Percentiles rank a stretch among this genome's conserved stretches.
Evolutionary conservation across 345 rosid species (phyloP).

Genomic region (Corchorus capsularis): DNA sequence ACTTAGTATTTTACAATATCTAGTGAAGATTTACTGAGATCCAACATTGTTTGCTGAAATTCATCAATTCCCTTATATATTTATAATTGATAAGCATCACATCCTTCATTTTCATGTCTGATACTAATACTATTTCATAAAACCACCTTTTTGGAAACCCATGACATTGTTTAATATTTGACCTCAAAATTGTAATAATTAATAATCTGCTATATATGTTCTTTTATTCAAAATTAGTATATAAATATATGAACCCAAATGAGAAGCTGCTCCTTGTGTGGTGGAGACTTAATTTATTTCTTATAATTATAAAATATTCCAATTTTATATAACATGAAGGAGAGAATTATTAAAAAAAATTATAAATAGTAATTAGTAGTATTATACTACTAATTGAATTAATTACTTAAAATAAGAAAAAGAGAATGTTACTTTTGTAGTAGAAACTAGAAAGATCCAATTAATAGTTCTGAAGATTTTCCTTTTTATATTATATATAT

Average conservation of each 20-base stretch:
- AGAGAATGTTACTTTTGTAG: constrained; percentile 24
- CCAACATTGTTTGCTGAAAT: constrained; percentile 11
- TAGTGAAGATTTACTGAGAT: constrained; percentile 31
- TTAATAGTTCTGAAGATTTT: constrained; percentile 24
- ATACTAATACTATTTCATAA: constrained; percentile 16
- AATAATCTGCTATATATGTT: background rate
- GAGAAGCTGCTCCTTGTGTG: constrained; percentile 13
- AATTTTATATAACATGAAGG: constrained; percentile 11
- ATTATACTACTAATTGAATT: constrained; percentile 13
- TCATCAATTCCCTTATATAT: background rate
- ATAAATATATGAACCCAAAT: constrained; percentile 3
- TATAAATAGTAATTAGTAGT: background rate
- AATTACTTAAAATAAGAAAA: constrained; percentile 12
- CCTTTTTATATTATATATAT: constrained; percentile 21
- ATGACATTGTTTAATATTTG: constrained; percentile 34
- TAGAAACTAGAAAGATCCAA: constrained; percentile 30
- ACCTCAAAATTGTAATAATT: constrained; percentile 26
- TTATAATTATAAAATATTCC: background rate
- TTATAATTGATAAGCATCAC: constrained; percentile 30
- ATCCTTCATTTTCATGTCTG: constrained; percentile 25
- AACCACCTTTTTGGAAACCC: constrained; percentile 25
- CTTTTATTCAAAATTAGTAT: constrained; percentile 15
- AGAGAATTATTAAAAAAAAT: constrained; percentile 14
- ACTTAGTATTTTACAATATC: constrained; percentile 17
- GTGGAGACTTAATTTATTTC: constrained; percentile 9